A percentile compares a stretch with the other conserved stretches of the same genome.
phyloP scores from a whole-genome alignment of 2,329 filamentous ascomycete species.

The Atkinsonella hypoxylon region DNA sequence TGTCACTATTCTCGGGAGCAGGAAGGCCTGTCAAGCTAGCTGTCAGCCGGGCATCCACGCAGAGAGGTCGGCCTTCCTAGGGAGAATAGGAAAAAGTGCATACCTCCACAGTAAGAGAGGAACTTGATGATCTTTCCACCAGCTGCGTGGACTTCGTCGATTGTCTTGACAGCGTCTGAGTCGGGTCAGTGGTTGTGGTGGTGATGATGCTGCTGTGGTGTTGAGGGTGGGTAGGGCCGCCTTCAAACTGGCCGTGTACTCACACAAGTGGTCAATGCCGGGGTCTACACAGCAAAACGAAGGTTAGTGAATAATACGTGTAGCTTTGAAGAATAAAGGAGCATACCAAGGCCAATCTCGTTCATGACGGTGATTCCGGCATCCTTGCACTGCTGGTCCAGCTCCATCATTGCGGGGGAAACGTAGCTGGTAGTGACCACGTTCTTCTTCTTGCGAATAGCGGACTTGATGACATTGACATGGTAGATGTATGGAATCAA shows the following conservation, averaged over 20 bases:
- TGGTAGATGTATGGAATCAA: conserved; percentile 91
- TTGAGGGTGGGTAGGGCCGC: too few species aligned
- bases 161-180: conserved; percentile 74
- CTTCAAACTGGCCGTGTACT: too few species aligned
- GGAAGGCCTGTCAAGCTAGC: conserved; percentile 33
- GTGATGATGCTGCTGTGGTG: too few species aligned
- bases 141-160: conserved; percentile 72
- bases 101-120: conserved; percentile 68
- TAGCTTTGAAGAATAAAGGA: neutral
- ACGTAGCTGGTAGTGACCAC: conserved; percentile 94
- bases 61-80: too few species aligned
- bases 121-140: conserved; percentile 81
- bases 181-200: conserved; percentile 2
- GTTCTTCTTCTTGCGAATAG: conserved; percentile 88
- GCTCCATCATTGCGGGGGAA: conserved; percentile 81
- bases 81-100: too few species aligned
- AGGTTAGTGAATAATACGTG: neutral
- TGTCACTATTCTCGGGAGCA: conserved; percentile 62
- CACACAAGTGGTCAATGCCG: conserved; percentile 55
- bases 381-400: conserved; percentile 71
- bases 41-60: too few species aligned
- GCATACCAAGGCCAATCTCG: conserved; percentile 61
- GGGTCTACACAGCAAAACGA: conserved; percentile 38
- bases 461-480: conserved; percentile 80
- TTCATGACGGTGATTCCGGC: conserved; percentile 97